Evolutionary conservation across 768 basidiomycete species (phyloP).

Genomic region (Panus rudis): DNA sequence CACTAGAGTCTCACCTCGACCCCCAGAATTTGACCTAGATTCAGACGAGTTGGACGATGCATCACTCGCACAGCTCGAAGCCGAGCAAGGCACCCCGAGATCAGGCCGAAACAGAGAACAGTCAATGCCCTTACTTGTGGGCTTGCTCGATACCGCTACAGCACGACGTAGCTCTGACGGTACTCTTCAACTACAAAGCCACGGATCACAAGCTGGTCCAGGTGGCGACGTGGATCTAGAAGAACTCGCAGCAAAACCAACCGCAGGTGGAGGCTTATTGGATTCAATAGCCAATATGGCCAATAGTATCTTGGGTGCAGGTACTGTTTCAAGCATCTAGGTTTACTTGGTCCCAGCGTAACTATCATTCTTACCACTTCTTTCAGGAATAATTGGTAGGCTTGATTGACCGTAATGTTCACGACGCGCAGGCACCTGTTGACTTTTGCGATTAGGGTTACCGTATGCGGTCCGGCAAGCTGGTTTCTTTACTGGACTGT

Average conservation of each 20-base stretch:
- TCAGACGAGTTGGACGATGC: slow-evolving; percentile 70
- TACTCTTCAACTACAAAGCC: slow-evolving; percentile 40
- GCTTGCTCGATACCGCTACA: slow-evolving; percentile 60
- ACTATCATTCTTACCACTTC: slow-evolving; percentile 3
- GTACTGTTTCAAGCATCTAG: too few relatives aligned
- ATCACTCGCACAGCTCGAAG: slow-evolving; percentile 24
- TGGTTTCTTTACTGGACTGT: slow-evolving; percentile 82
- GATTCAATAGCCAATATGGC: slow-evolving; percentile 91
- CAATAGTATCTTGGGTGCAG: slow-evolving; percentile 92
- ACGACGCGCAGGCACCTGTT: not conserved
- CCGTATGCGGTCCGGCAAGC: slow-evolving; percentile 95
- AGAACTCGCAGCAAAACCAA: slow-evolving; percentile 58
- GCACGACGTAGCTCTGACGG: slow-evolving; percentile 51
- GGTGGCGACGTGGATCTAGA: slow-evolving; percentile 50
- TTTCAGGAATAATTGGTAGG: slow-evolving; percentile 67
- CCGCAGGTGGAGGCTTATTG: slow-evolving; percentile 65
- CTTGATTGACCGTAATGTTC: not conserved
- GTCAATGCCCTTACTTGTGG: slow-evolving; percentile 71
- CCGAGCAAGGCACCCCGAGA: slow-evolving; percentile 24
- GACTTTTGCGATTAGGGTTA: slow-evolving; percentile 45
- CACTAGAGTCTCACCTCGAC: slow-evolving; percentile 4
- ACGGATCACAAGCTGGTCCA: slow-evolving; percentile 17
- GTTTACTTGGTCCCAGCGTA: slow-evolving; percentile 16
- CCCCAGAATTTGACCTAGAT: slow-evolving; percentile 76
- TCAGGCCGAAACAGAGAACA: slow-evolving; percentile 41